Percentiles rank a stretch among this genome's conserved stretches.
Evolutionary conservation across 2,329 filamentous ascomycete genomes (phyloP).

Genomic region (Neodidymelliopsis sp.): DNA sequence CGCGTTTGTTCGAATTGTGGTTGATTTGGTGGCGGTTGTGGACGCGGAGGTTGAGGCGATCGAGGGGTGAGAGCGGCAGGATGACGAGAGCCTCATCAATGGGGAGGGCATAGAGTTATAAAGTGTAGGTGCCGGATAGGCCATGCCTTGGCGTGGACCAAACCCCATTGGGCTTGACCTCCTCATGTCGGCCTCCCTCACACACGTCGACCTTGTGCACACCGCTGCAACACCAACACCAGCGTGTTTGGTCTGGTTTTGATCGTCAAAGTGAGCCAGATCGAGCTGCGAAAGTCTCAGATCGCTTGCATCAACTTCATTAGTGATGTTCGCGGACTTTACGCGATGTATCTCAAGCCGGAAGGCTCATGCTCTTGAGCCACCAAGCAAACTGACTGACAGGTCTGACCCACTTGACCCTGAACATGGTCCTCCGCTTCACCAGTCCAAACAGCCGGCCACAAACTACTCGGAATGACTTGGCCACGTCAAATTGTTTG

Average conservation of each 20-base stretch:
- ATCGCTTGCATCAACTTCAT: constrained; percentile 9
- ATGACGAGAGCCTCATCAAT: constrained; percentile 48
- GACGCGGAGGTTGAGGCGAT: constrained; percentile 37
- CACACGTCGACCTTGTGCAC: constrained; percentile 39
- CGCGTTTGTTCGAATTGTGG: constrained; percentile 48
- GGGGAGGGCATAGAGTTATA: constrained; percentile 33
- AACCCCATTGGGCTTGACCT: constrained; percentile 35
- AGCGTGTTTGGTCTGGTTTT: constrained; percentile 72
- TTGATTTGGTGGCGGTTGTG: constrained; percentile 39
- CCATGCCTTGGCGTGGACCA: constrained; percentile 31
- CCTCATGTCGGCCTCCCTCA: constrained; percentile 37
- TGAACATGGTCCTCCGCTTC: constrained; percentile 12
- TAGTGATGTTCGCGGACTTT: constrained; percentile 13
- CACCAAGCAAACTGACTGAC: constrained; percentile 36
- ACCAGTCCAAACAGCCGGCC: not conserved
- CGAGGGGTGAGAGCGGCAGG: constrained; percentile 37
- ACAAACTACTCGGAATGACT: not conserved
- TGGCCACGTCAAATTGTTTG: too few species aligned
- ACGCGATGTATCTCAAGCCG: constrained; percentile 6
- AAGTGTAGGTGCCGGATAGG: constrained; percentile 39
- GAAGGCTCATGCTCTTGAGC: constrained; percentile 36
- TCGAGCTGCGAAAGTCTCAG: constrained; percentile 19
- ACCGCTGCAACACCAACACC: constrained; percentile 47
- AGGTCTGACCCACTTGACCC: constrained; percentile 44
- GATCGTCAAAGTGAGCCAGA: constrained; percentile 53